phyloP scores from a whole-genome alignment of 179 eudicot species.

The Spinacia oleracea region DNA sequence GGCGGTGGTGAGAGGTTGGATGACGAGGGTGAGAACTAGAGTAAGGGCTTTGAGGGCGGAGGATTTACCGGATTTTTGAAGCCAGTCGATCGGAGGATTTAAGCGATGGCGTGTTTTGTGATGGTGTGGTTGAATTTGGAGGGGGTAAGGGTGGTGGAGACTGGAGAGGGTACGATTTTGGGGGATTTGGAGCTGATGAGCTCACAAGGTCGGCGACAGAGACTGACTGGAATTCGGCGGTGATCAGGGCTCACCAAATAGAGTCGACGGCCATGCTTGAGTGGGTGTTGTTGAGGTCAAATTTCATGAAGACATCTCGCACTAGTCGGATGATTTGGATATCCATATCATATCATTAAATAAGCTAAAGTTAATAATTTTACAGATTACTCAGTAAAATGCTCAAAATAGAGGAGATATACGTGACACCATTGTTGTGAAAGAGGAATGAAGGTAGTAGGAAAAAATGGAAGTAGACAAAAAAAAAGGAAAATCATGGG shows the following conservation, averaged over 20 bases:
- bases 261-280: neutral
- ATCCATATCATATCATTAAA: no score
- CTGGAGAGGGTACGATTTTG: no score
- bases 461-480: no score
- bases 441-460: no score
- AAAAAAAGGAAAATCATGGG: no score
- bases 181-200: slow-evolving; percentile 10
- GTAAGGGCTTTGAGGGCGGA: slow-evolving; percentile 55
- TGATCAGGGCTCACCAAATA: neutral
- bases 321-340: neutral
- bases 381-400: no score
- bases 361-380: no score
- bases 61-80: slow-evolving; percentile 38
- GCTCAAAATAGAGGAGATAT: no score
- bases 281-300: neutral
- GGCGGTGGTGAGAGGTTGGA: slow-evolving; percentile 34
- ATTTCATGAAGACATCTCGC: neutral
- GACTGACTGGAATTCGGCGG: neutral
- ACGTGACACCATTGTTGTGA: no score
- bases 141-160: neutral
- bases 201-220: neutral
- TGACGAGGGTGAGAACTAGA: slow-evolving; percentile 47
- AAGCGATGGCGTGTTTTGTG: slow-evolving; percentile 49
- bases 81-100: slow-evolving; percentile 56
- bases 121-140: slow-evolving; percentile 35